These are phyloP conservation scores for Colletotrichum orchidophilum DNA, from an alignment of 2,329 filamentous ascomycete genomes.

Conservation along the genomic window DNA sequence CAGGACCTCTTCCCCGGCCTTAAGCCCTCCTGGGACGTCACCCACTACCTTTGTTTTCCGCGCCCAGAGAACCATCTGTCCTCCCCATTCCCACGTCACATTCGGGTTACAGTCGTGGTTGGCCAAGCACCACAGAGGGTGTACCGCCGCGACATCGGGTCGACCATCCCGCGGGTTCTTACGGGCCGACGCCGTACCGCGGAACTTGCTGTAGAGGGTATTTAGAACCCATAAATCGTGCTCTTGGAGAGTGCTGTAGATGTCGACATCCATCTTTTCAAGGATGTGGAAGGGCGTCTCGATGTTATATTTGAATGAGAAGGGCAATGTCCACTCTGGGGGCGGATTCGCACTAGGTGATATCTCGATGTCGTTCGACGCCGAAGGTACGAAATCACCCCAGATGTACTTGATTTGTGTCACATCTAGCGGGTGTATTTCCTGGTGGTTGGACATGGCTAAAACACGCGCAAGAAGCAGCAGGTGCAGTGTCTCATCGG, in stretches of 20 bases:
- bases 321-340: conserved; percentile 75
- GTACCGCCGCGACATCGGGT: conserved; percentile 91
- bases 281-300: conserved; percentile 79
- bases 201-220: conserved; percentile 91
- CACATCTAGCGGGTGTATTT: conserved; percentile 70
- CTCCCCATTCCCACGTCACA: conserved; percentile 93
- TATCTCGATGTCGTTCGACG: conserved; percentile 62
- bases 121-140: conserved; percentile 94
- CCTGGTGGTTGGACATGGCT: conserved; percentile 70
- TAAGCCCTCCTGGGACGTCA: conserved; percentile 67
- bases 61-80: conserved; percentile 76
- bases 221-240: conserved; percentile 89
- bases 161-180: conserved; percentile 80
- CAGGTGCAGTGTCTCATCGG: conserved; percentile 70
- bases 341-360: conserved; percentile 65
- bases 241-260: conserved; percentile 66
- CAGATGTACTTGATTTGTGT: conserved; percentile 74
- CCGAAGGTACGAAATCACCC: conserved; percentile 70
- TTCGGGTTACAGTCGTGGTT: conserved; percentile 98
- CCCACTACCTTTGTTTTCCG: conserved; percentile 66
- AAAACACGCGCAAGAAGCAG: conserved; percentile 69
- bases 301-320: conserved; percentile 81
- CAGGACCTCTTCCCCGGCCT: conserved; percentile 83
- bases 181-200: conserved; percentile 89
- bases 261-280: conserved; percentile 86